Percentiles rank a stretch among this genome's conserved stretches.
Evolutionary conservation across 73 alveolate species (phyloP).

Genomic region (Tetrahymena malaccensis): DNA sequence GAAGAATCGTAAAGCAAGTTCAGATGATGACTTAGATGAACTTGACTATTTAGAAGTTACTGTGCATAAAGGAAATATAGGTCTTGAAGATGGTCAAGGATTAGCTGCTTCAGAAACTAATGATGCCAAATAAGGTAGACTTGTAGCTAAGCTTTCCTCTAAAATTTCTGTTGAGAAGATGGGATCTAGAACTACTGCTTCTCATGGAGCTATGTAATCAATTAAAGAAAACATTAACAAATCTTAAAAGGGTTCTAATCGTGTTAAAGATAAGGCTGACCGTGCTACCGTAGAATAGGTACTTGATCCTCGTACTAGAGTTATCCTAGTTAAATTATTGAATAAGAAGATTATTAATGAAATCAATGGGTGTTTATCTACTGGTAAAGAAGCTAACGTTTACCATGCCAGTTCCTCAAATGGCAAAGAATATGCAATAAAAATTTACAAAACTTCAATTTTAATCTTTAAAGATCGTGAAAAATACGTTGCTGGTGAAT

Average conservation of each 20-base stretch:
- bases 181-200: neutral
- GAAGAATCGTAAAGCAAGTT: neutral
- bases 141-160: neutral
- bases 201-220: neutral
- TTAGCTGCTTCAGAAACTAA: neutral
- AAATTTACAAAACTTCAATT: slow-evolving; percentile 98
- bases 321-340: slow-evolving; percentile 85
- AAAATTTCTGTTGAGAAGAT: neutral
- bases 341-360: slow-evolving; percentile 84
- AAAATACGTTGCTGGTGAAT: slow-evolving; percentile 99
- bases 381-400: slow-evolving; percentile 99
- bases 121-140: neutral
- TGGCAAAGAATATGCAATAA: slow-evolving; percentile 91
- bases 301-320: slow-evolving; percentile 96
- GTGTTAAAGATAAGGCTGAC: slow-evolving; percentile 92
- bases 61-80: neutral
- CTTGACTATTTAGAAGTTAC: neutral
- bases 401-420: slow-evolving; percentile 84
- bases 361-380: slow-evolving; percentile 97
- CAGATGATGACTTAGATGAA: neutral
- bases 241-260: slow-evolving; percentile 37
- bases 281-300: slow-evolving; percentile 99
- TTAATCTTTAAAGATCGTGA: slow-evolving; percentile 98
- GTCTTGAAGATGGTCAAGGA: neutral
- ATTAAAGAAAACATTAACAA: neutral